Conservation (phyloP, 2,329 filamentous ascomycete species). For the Teratosphaeria viscida region DNA sequence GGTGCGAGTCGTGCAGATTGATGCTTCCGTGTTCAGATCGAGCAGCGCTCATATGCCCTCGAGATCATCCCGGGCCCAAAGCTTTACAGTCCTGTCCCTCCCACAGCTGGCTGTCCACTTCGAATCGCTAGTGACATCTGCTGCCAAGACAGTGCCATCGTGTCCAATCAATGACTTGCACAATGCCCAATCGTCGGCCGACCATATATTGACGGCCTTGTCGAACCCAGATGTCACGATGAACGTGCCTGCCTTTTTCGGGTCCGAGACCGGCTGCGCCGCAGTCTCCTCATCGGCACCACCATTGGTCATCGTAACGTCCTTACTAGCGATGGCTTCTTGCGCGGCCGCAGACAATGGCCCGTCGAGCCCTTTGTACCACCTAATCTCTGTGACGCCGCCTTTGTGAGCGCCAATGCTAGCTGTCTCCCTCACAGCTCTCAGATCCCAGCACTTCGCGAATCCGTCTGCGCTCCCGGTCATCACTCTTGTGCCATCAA, state of each 20-base stretch:
- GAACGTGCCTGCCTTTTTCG: conserved; percentile 84
- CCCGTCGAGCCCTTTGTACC: conserved; percentile 83
- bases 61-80: conserved; percentile 82
- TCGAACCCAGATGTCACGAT: conserved; percentile 88
- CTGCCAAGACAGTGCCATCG: conserved; percentile 81
- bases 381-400: conserved; percentile 83
- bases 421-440: conserved; percentile 73
- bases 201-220: conserved; percentile 90
- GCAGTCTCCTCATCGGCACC: conserved; percentile 5
- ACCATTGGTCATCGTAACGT: conserved; percentile 12
- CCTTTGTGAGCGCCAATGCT: conserved; percentile 85
- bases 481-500: conserved; percentile 85
- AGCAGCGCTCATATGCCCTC: conserved; percentile 25
- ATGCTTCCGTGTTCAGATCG: not conserved
- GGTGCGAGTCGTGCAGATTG: not conserved
- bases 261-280: conserved; percentile 27
- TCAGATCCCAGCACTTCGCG: conserved; percentile 95
- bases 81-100: conserved; percentile 87
- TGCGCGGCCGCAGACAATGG: conserved; percentile 45
- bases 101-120: conserved; percentile 92
- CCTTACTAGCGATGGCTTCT: conserved; percentile 50
- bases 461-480: conserved; percentile 89
- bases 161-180: conserved; percentile 83
- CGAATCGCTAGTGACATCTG: conserved; percentile 76
- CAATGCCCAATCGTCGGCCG: conserved; percentile 88